Evolutionary conservation across 345 rosid genomes (phyloP), one percentile per base, ranked within the genome.

Genomic region (Sisymbrium irio): DNA sequence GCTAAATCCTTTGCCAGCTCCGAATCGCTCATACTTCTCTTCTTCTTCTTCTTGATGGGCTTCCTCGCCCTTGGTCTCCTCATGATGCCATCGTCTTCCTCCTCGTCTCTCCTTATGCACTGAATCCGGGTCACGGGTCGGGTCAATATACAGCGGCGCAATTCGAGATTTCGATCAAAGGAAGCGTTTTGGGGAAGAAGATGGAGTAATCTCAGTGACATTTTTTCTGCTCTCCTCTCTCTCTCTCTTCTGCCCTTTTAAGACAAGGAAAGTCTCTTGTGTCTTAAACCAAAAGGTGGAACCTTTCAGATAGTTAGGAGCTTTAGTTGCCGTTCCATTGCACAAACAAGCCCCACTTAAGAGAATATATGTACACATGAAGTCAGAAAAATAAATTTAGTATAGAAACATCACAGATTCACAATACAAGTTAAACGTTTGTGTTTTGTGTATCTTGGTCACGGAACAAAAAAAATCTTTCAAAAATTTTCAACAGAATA

Each of bases 1-100:
- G 93, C 90, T 32, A 93, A 73, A 53, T 83, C 92, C 40, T 83
- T 77, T 1, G 92, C 90, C 15, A 89, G 87, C 51, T 81, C 84
- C 1, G 84, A 64, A 56, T 87, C 88, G 44, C 61, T 66, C 49
- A 67, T 45, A 19, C 11, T 71, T 11, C 11, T 71, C 9, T 30
- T 76, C 72, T 71, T 81, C 67, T 49, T 64, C 62, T 49, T 22
- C 25, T 22, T 22, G 25, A 1, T 64, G 0, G 64, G 50, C 25
- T 36, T 75, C 75, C 75, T 76, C 13, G 27, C 10, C 61, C 80
- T 55, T 53, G 33, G 8, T 50, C 54, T 76, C 17, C 44, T 53
- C 13, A 64, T 62, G 53, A 70, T 35, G 0, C 22, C 71, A 7
- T 71, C 72, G 14, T 62, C 74, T 46, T 22, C 25, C 2, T 77